Evolutionary conservation across 805 yeast species (phyloP).

Genomic region (Zygosaccharomyces rouxii): DNA sequence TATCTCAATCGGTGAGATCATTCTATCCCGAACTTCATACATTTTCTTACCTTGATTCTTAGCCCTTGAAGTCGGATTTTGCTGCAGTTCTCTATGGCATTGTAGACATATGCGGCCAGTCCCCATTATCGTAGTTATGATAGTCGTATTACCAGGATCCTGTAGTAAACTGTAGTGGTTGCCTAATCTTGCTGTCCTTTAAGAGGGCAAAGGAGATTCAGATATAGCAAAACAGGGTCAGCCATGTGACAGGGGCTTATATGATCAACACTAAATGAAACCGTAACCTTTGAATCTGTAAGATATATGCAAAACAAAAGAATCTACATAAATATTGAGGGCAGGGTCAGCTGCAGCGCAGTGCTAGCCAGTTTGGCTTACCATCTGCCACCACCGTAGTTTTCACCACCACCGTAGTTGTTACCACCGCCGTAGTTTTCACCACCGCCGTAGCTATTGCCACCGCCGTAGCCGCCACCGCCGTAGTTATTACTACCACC

Average conservation of each 20-base stretch:
- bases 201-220: no score
- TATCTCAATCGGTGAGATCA: constrained; percentile 2
- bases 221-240: no score
- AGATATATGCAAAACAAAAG: neutral
- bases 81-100: neutral
- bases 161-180: no score
- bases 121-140: neutral
- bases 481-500: constrained; percentile 8
- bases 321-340: neutral
- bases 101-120: neutral
- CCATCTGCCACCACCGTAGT: constrained; percentile 7
- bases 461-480: constrained; percentile 8
- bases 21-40: neutral
- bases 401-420: constrained; percentile 14
- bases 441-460: constrained; percentile 4
- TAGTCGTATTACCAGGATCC: no score
- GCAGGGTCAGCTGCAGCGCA: neutral
- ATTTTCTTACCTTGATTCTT: neutral
- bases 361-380: neutral
- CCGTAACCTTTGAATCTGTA: neutral
- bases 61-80: constrained; percentile 1
- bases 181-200: no score
- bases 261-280: no score
- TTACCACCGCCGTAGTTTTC: constrained; percentile 15
- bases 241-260: no score